These are phyloP conservation scores for Dendrobium chrysotoxum DNA, from an alignment of 106 monocot genomes.

Conservation along the genomic window DNA sequence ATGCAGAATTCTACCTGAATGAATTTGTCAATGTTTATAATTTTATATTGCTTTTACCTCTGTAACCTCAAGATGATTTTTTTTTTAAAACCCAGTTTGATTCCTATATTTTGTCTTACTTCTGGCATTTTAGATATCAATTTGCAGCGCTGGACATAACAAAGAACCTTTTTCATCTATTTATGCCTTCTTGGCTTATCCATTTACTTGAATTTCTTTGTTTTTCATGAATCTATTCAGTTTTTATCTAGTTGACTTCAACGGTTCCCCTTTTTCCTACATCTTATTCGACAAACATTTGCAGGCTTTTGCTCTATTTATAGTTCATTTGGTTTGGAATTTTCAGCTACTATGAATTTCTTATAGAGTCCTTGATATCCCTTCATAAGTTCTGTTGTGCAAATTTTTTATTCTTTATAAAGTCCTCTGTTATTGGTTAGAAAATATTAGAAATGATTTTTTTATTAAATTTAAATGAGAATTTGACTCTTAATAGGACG, in stretches of 20 bases:
- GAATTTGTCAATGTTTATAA: not conserved
- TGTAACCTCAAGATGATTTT: not conserved
- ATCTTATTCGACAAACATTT: not conserved
- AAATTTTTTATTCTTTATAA: not conserved
- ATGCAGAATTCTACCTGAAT: not conserved
- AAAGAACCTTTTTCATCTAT: not conserved
- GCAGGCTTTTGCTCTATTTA: not conserved
- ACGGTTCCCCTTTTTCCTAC: not conserved
- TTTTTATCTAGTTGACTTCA: not conserved
- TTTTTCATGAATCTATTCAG: not conserved
- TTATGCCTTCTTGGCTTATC: not conserved
- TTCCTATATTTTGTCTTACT: not conserved
- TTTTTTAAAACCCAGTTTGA: not conserved
- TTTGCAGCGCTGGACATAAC: not conserved
- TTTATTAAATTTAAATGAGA: no score
- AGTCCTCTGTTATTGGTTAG: no score
- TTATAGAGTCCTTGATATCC: not conserved
- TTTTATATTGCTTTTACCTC: not conserved
- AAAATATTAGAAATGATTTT: no score
- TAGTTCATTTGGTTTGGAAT: not conserved
- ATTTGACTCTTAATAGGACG: no score
- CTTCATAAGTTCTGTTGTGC: not conserved
- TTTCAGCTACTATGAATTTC: not conserved
- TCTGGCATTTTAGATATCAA: not conserved
- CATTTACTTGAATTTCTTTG: not conserved